A percentile compares a stretch with the other conserved stretches of the same genome.
Conservation (phyloP, 495 filamentous ascomycete species). For the Talaromyces adpressus region DNA sequence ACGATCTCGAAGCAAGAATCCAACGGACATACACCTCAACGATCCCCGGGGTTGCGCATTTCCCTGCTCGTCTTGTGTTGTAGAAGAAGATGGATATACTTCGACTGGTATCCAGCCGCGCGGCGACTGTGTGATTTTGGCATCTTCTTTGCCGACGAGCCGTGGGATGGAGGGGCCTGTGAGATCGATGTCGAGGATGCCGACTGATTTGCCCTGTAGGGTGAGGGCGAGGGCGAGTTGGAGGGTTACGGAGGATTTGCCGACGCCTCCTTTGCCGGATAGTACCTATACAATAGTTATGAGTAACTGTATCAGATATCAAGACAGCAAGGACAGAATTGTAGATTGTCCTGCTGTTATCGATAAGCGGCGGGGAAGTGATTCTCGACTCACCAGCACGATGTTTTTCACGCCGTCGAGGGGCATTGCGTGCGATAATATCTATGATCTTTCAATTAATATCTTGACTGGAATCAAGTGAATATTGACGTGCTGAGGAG, state of each 20-base stretch:
- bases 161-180: constrained; percentile 95
- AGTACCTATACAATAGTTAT: constrained; percentile 47
- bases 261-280: constrained; percentile 95
- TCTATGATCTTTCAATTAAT: neutral
- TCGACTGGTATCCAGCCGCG: constrained; percentile 85
- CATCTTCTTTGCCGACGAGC: constrained; percentile 80
- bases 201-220: constrained; percentile 75
- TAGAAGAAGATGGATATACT: constrained; percentile 52
- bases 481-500: neutral
- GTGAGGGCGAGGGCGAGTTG: constrained; percentile 90
- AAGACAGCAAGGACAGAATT: neutral
- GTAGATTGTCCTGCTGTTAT: constrained; percentile 22
- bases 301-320: neutral
- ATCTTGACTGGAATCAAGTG: neutral
- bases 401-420: constrained; percentile 47
- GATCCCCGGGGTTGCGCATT: constrained; percentile 40
- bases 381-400: constrained; percentile 33
- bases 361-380: constrained; percentile 32
- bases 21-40: constrained; percentile 86
- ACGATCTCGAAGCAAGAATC: constrained; percentile 76
- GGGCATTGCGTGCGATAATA: constrained; percentile 26
- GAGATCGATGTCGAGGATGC: constrained; percentile 92
- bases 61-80: constrained; percentile 16
- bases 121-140: constrained; percentile 83
- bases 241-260: constrained; percentile 93